phyloP scores from a whole-genome alignment of 2,329 filamentous ascomycete species.

The Phialophora verrucosa region DNA sequence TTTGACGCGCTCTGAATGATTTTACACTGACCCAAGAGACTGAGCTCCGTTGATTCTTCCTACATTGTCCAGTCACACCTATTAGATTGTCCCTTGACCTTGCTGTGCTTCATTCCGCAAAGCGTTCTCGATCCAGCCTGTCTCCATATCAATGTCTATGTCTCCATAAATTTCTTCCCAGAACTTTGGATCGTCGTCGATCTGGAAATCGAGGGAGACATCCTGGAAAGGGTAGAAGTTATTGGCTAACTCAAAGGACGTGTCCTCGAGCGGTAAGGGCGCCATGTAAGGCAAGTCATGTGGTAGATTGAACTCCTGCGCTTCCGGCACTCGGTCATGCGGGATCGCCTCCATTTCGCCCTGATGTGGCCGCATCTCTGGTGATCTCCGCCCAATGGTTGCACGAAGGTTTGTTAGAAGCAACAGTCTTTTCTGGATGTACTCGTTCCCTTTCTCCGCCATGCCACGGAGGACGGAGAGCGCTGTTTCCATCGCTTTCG shows the following conservation, averaged over 20 bases:
- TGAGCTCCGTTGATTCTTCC: neutral
- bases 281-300: neutral
- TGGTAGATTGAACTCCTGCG: neutral
- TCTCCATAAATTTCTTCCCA: conserved; percentile 52
- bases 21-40: neutral
- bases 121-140: conserved; percentile 45
- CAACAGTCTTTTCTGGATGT: conserved; percentile 52
- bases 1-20: neutral
- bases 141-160: conserved; percentile 51
- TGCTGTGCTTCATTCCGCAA: conserved; percentile 26
- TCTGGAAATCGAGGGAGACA: conserved; percentile 45
- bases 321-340: neutral
- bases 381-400: conserved; percentile 34
- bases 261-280: conserved; percentile 1
- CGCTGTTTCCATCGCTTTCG: conserved; percentile 53
- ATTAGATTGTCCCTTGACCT: neutral
- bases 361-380: conserved; percentile 1
- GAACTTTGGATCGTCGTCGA: conserved; percentile 48
- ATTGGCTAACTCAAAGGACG: neutral
- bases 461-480: conserved; percentile 57
- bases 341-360: neutral
- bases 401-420: conserved; percentile 48
- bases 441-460: conserved; percentile 60
- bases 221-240: conserved; percentile 39
- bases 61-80: neutral